These are phyloP conservation scores for Aspergillus sergii DNA, from an alignment of 2,329 filamentous ascomycete species.

Conservation along the genomic window DNA sequence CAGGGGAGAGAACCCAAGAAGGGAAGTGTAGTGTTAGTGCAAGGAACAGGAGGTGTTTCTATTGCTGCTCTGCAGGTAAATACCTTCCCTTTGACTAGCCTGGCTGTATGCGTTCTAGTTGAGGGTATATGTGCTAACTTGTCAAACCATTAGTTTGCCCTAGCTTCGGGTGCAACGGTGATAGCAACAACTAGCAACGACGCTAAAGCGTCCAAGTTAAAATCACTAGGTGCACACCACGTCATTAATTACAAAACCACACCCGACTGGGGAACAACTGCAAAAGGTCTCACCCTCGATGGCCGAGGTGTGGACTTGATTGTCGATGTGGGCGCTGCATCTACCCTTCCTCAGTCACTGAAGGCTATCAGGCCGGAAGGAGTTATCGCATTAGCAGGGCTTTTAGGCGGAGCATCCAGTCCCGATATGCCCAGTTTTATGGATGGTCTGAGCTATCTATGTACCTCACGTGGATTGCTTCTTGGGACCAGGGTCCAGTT, in stretches of 20 bases:
- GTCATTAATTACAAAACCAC: conserved; percentile 61
- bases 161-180: conserved; percentile 57
- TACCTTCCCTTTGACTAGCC: background rate
- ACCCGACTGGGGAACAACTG: conserved; percentile 57
- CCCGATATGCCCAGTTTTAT: conserved; percentile 35
- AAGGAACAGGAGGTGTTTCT: conserved; percentile 57
- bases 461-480: conserved; percentile 51
- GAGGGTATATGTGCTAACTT: background rate
- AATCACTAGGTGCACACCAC: conserved; percentile 57
- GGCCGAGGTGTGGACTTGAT: conserved; percentile 56
- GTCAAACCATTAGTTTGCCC: conserved; percentile 30
- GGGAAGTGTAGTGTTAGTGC: conserved; percentile 52
- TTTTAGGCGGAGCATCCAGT: conserved; percentile 49
- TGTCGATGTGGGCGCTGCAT: conserved; percentile 59
- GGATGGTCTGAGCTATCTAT: conserved; percentile 45
- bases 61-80: conserved; percentile 52
- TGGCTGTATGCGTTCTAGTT: background rate
- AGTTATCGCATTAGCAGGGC: conserved; percentile 55
- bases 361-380: conserved; percentile 52
- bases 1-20: conserved; percentile 39
- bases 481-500: conserved; percentile 53
- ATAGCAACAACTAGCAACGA: conserved; percentile 60
- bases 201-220: conserved; percentile 53
- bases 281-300: conserved; percentile 51
- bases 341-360: conserved; percentile 51